Conservation (phyloP, 129 eudicot species). For the Centaurea solstitialis region DNA sequence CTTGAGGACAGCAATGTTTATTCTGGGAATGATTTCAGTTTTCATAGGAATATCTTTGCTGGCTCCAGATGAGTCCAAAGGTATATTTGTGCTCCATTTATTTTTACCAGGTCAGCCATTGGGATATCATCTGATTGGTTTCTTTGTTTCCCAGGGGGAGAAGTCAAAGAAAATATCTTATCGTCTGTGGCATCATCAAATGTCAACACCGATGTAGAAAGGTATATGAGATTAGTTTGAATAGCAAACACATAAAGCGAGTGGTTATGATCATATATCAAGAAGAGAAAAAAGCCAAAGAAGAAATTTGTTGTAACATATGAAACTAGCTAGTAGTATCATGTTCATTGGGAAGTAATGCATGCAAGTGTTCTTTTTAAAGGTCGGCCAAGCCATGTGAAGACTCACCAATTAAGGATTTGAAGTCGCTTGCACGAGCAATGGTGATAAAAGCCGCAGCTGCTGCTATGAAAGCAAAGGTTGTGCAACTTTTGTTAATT, state of each 20-base stretch:
- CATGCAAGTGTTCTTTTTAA: conserved; percentile 22
- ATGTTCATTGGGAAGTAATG: conserved; percentile 30
- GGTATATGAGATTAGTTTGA: conserved; percentile 52
- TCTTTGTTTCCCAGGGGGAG: conserved; percentile 58
- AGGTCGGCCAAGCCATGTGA: conserved; percentile 64
- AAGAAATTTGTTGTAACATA: background rate
- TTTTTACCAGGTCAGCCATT: conserved; percentile 10
- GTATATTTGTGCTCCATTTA: conserved; percentile 31
- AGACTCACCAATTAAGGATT: conserved; percentile 65
- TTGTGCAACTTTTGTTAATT: conserved; percentile 13
- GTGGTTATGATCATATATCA: background rate
- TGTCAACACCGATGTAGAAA: conserved; percentile 53
- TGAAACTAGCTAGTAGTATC: background rate
- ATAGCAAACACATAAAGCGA: background rate
- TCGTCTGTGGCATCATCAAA: conserved; percentile 44
- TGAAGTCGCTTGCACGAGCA: conserved; percentile 48
- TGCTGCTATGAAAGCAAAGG: conserved; percentile 71
- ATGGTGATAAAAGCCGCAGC: conserved; percentile 51
- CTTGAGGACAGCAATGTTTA: conserved; percentile 83
- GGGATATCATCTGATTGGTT: conserved; percentile 19
- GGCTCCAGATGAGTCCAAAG: conserved; percentile 97
- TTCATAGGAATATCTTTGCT: conserved; percentile 88
- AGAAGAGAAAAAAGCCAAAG: conserved; percentile 11
- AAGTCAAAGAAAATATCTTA: conserved; percentile 58
- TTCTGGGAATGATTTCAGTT: conserved; percentile 90